Evolutionary conservation across 1,284 basidiomycete genomes (phyloP).

Genomic region (Leccinum pachyderme): DNA sequence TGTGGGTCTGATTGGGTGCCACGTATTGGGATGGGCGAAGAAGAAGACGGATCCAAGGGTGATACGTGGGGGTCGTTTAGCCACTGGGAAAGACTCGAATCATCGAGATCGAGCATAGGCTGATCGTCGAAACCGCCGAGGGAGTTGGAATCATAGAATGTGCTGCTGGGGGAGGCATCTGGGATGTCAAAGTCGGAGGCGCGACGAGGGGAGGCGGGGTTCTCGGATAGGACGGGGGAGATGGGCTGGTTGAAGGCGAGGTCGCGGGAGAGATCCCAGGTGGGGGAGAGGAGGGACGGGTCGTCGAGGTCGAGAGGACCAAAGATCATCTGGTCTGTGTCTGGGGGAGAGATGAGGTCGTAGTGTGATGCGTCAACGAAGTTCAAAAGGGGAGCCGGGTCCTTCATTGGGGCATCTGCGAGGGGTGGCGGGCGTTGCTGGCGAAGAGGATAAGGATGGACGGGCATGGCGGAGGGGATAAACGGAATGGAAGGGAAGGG

Average conservation of each 20-base stretch:
- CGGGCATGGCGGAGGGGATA: slow-evolving; percentile 39
- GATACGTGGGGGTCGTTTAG: slow-evolving; percentile 53
- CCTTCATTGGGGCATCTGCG: slow-evolving; percentile 41
- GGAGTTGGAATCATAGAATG: slow-evolving; percentile 31
- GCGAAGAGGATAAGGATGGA: slow-evolving; percentile 36
- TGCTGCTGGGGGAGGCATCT: slow-evolving; percentile 33
- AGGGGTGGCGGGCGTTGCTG: slow-evolving; percentile 23
- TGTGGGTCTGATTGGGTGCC: slow-evolving; percentile 39
- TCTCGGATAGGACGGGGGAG: slow-evolving; percentile 34
- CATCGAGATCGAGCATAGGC: slow-evolving; percentile 42
- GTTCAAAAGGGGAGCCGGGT: slow-evolving; percentile 41
- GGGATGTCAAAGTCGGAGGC: slow-evolving; percentile 36
- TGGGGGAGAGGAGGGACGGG: slow-evolving; percentile 37
- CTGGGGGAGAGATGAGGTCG: slow-evolving; percentile 38
- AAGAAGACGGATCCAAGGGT: slow-evolving; percentile 41
- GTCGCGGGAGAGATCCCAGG: slow-evolving; percentile 48
- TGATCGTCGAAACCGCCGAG: slow-evolving; percentile 31
- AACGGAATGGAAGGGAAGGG: slow-evolving; percentile 27
- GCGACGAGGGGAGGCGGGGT: slow-evolving; percentile 28
- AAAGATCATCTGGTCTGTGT: slow-evolving; percentile 58
- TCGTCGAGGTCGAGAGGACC: slow-evolving; percentile 63
- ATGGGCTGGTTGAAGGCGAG: slow-evolving; percentile 37
- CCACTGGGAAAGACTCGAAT: slow-evolving; percentile 51
- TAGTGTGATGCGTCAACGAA: slow-evolving; percentile 41
- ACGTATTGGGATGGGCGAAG: slow-evolving; percentile 64